Evolutionary conservation across 1,139 yeast species (phyloP), one percentile per base, ranked within the genome.

Genomic region (Candida sanyaensis): DNA sequence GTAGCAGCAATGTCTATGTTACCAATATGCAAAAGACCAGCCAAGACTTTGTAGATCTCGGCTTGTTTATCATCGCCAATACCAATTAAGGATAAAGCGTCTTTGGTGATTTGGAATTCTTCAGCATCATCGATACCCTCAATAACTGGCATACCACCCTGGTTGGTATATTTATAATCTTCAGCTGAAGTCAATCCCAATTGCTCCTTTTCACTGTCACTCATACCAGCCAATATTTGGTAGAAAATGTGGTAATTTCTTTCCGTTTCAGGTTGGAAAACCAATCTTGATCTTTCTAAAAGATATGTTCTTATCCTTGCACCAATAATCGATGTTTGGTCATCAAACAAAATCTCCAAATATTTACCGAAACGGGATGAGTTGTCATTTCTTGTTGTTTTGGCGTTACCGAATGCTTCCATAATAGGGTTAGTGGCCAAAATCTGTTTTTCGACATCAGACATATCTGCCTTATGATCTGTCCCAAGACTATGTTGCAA

Each of bases 401-500:
- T 93, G 11, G 99, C 98, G 65, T 93, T 93, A 77, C 99, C 99
- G 67, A 93, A 93, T 1, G 98, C 96, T 71, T 93, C 99, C 95
- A 93, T 91, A 58, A 93, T 93, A 5, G 99, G 99, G 65, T 93
- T 93, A 1, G 99, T 93, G 13, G 99, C 99, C 62, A 93, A 77
- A 49, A 93, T 95, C 70, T 89, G 97, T 63, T 89, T 87, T 69
- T 93, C 99, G 29, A 95, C 95, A 51, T 87, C 88, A 41, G 96
- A 86, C 86, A 93, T 86, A 57, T 90, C 95, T 43, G 84, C 80
- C 51, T 73, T 73, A 59, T 78, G 79, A 10, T 52, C 49, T 32
- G 46, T 46, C 32, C 66, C 61, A 26, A 49, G 33, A 24, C 41
- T 45, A 10, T 47, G 51, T 48, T 69, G 66, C 34, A 64, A 63